Conservation (phyloP, 495 filamentous ascomycete genomes). For the Aspergillus nidulans region DNA sequence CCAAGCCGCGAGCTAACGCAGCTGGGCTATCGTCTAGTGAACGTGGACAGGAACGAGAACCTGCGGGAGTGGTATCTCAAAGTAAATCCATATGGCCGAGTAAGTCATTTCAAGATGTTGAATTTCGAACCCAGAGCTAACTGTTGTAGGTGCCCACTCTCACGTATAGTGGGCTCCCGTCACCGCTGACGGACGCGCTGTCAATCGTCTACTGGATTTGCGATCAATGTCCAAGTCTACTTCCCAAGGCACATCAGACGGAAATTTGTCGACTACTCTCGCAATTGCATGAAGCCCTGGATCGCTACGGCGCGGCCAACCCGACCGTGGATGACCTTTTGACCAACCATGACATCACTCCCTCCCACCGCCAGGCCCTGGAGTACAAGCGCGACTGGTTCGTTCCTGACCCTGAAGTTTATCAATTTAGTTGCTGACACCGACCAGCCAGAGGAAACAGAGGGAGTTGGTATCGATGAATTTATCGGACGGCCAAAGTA, state of each 20-base stretch:
- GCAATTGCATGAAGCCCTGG: conserved; percentile 10
- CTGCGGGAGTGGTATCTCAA: conserved; percentile 11
- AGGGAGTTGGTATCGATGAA: not conserved
- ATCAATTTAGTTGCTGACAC: not conserved
- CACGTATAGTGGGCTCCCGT: conserved; percentile 2
- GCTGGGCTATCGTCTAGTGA: conserved; percentile 9
- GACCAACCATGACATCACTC: conserved; percentile 9
- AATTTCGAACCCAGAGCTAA: not conserved
- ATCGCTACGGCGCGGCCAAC: conserved; percentile 3
- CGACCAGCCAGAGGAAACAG: conserved; percentile 10
- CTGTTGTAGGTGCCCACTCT: conserved; percentile 9
- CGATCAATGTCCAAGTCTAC: conserved; percentile 10
- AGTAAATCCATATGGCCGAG: conserved; percentile 7
- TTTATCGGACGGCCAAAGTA: not conserved
- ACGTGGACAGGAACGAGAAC: conserved; percentile 10
- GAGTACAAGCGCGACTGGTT: conserved; percentile 14
- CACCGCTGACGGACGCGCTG: conserved; percentile 8
- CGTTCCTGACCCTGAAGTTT: conserved; percentile 2
- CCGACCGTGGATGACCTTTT: conserved; percentile 14
- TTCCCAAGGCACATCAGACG: conserved; percentile 4
- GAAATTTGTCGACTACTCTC: conserved; percentile 9
- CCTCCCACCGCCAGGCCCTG: conserved; percentile 10
- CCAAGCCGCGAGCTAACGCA: conserved; percentile 4
- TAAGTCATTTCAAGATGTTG: not conserved
- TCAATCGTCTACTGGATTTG: conserved; percentile 15